These are phyloP conservation scores for Xylaria castorea DNA, from an alignment of 495 filamentous ascomycete species.

Conservation along the genomic window DNA sequence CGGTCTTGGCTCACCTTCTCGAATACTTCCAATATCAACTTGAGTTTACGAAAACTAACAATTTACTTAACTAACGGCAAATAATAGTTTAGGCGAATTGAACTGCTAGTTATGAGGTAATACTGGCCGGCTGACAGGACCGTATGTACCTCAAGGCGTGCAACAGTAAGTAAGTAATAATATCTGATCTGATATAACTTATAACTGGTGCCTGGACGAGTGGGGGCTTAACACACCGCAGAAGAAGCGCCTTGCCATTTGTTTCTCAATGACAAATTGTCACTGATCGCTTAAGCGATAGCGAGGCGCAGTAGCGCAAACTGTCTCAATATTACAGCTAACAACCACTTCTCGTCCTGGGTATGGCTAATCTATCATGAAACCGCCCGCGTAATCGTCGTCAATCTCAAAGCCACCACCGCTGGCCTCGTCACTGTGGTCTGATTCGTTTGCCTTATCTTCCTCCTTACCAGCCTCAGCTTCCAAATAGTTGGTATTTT, in stretches of 20 bases:
- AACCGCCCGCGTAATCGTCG: constrained; percentile 40
- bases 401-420: constrained; percentile 44
- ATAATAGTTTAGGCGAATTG: background rate
- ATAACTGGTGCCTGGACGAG: background rate
- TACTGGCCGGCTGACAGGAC: background rate
- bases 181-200: background rate
- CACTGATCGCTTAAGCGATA: background rate
- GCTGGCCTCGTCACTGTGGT: constrained; percentile 39
- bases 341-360: background rate
- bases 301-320: constrained; percentile 4
- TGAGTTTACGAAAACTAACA: background rate
- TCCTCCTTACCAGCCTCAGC: constrained; percentile 27
- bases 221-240: background rate
- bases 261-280: too few species aligned
- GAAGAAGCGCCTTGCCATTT: constrained; percentile 3
- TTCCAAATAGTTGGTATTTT: background rate
- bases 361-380: constrained; percentile 32
- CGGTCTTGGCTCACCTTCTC: background rate
- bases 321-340: background rate
- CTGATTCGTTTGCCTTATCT: constrained; percentile 27
- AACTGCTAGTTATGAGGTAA: background rate
- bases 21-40: background rate
- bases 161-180: background rate
- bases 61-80: background rate
- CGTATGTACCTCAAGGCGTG: background rate